These are phyloP conservation scores for Pythium dissotocum DNA, from an alignment of 352 stramenopile genomes.

Conservation along the genomic window DNA sequence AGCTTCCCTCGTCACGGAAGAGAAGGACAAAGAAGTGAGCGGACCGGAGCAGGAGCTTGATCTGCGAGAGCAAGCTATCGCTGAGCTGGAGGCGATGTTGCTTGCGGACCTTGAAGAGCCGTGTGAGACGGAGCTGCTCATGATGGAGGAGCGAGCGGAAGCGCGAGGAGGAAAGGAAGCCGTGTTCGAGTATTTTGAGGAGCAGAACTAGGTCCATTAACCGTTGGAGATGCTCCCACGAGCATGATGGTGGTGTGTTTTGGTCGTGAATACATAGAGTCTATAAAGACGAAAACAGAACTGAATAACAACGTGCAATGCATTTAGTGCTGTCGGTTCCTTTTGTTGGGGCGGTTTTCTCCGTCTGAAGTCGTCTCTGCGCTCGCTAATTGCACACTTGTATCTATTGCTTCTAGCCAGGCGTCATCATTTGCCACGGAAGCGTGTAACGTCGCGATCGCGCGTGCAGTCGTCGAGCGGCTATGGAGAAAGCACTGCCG, in stretches of 20 bases:
- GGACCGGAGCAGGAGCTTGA: background rate
- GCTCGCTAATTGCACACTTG: background rate
- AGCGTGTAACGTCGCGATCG: conserved; percentile 6
- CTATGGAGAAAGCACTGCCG: background rate
- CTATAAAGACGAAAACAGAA: background rate
- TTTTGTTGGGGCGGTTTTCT: background rate
- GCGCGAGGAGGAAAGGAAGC: background rate
- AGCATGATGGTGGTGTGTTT: background rate
- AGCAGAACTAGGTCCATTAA: background rate
- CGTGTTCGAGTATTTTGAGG: conserved; percentile 16
- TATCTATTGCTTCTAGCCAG: background rate
- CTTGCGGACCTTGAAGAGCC: conserved; percentile 6
- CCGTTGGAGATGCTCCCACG: too few species aligned
- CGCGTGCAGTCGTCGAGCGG: background rate
- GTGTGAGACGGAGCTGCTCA: conserved; percentile 5
- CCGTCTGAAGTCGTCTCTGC: background rate
- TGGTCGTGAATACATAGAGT: background rate
- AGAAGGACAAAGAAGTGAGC: background rate
- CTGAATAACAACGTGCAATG: background rate
- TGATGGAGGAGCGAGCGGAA: conserved; percentile 8
- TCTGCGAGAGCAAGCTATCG: background rate
- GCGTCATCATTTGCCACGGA: background rate
- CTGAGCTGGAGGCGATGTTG: conserved; percentile 1
- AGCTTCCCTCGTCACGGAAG: background rate
- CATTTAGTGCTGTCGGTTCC: background rate